Percentiles rank a stretch among this genome's conserved stretches.
These are phyloP conservation scores for Zanthoxylum bungeanum DNA, from an alignment of 345 rosid genomes.

Conservation along the genomic window DNA sequence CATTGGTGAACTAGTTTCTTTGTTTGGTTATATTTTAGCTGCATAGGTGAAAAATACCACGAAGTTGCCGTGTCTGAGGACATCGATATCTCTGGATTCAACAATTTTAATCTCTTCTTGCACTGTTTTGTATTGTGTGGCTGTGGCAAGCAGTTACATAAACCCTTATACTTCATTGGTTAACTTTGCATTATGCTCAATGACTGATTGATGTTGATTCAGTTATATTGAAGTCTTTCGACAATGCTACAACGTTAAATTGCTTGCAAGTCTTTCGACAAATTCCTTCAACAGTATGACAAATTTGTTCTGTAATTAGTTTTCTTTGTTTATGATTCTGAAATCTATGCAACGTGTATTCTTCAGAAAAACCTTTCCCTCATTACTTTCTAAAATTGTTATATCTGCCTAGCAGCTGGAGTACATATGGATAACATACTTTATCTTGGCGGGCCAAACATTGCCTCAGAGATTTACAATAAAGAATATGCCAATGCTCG, in stretches of 20 bases:
- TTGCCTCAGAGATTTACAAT: slow-evolving; percentile 74
- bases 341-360: neutral
- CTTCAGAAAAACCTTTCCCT: neutral
- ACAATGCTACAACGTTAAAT: neutral
- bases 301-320: neutral
- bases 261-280: neutral
- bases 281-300: neutral
- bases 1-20: neutral
- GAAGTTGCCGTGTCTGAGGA: neutral
- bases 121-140: neutral
- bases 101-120: neutral
- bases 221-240: no score
- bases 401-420: slow-evolving; percentile 46
- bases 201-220: no score
- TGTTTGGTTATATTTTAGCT: neutral
- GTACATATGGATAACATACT: slow-evolving; percentile 62
- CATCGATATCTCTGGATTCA: neutral
- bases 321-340: neutral
- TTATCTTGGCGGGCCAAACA: slow-evolving; percentile 83
- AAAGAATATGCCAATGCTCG: slow-evolving; percentile 85
- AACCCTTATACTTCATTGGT: neutral
- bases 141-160: slow-evolving; percentile 2
- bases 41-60: neutral
- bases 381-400: slow-evolving; percentile 10
- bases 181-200: neutral